Base-by-base conservation (phyloP, 2,329 filamentous ascomycete genomes). In the Ilyonectria sp. region DNA sequence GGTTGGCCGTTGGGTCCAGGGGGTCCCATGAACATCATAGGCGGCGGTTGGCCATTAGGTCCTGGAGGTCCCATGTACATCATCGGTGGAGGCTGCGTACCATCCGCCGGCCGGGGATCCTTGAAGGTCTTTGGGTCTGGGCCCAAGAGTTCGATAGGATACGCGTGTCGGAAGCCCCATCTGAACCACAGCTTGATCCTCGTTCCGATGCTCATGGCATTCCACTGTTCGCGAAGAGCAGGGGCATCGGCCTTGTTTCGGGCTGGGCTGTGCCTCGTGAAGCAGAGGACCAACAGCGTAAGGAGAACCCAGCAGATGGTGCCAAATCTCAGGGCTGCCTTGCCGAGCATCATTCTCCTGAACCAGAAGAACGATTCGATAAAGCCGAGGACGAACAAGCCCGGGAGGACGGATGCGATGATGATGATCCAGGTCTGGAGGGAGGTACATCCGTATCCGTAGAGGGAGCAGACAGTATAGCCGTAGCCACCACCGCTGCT, bases 331-430 rank as follows among this genome's bases (percentile, higher is more conserved):
- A 79, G 68, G 8, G 78, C 67, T 50, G 58, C 57, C 65, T 74
- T 72, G 31, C 79, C 78, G 5, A 70, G 65, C 77, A 80, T 80
- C 57, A 79, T 60, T 21, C 75, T 66, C n/a, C 71, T 69, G 69
- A 78, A 79, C 78, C 79, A 80, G 52, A 76, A 67, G 65, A 70
- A 79, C 23, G 74, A 78, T 59, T 79, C 77, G 23, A 76, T 8
- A 64, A 77, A 78, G 31, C 77, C 77, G 5, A 77, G 64, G 9
- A 79, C 29, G 60, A 79, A 78, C 13, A 80, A 23, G 13, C 67
- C n/a, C 0, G 77, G 77, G 26, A 80, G 47, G 19, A 79, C 26
- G 9, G 63, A 50, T 6, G 71, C 74, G 1, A 79, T 19, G 13
- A 75, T 69, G n/a, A 80, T 73, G 44, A 76, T 65, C 71, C 69